Evolutionary conservation across 352 stramenopile species (phyloP), one percentile per base, ranked within the genome.

Genomic region (Saprolegnia diclina): DNA sequence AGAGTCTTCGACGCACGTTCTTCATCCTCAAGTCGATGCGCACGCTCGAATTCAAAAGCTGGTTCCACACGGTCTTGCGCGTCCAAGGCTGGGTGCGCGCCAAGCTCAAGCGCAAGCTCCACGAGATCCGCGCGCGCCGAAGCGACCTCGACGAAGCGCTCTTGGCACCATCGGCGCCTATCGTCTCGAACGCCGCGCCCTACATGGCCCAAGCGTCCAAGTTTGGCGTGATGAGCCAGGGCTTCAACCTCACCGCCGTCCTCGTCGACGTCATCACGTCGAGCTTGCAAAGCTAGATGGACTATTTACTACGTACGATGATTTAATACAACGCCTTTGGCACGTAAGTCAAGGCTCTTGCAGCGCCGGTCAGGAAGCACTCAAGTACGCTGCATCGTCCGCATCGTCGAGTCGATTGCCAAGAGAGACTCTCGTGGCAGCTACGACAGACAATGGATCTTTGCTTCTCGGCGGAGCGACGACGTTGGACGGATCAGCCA

Each of bases 11-110:
- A 26, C 82, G 84, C 40, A 78, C 77, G 35, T 92, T 92, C 63
- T 92, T 92, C 70, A 81, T 92, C 66, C 84, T 91, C 72, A 90
- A 90, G 73, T 87, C 76, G 9, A 82, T 92, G 61, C 81, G 84
- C 7, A 91, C 79, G 32, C 79, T 91, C 45, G 84, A 92, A 71
- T 92, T 92, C 32, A 77, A 89, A 48, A 80, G 89, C 53, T 91
- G 83, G 82, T 91, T 92, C 66, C 71, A 78, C 32, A 81, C 89
- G 24, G 80, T 90, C 56, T 69, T 90, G 32, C 79, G 82, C n/a
- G 83, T 92, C 56, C 82, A 92, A 64, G 78, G 81, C 56, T 92
- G 84, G 84, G 81, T 92, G n/a, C 63, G 63, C 63, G 38, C 21
- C 37, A 69, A 69, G 21, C 63, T 69, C 45, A 74, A 80, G 65